Evolutionary conservation across 306 rosid species (phyloP).

Genomic region (Cucurbita maxima): DNA sequence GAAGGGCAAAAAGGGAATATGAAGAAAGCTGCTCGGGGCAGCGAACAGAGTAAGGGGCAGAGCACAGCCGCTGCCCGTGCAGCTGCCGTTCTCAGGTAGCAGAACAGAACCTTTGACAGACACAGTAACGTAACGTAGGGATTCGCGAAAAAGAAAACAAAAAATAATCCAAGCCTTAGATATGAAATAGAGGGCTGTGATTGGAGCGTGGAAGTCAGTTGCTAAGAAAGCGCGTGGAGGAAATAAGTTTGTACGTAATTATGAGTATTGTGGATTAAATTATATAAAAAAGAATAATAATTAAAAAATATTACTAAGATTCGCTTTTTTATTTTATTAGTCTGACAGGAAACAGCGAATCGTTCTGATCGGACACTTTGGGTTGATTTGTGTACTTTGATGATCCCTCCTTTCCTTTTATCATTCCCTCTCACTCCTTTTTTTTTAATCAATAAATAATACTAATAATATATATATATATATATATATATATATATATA

Average conservation of each 20-base stretch:
- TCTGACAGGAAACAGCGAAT: not conserved
- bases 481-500: too few relatives aligned
- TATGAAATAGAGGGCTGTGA: not conserved
- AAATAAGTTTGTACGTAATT: not conserved
- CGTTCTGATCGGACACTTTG: slow-evolving; percentile 6
- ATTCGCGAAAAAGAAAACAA: not conserved
- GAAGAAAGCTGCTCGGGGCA: not conserved
- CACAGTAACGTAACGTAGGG: not conserved
- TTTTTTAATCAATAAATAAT: too few relatives aligned
- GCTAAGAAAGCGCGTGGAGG: not conserved
- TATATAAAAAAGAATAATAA: not conserved
- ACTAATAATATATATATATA: too few relatives aligned
- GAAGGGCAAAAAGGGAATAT: slow-evolving; percentile 2
- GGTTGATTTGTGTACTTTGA: slow-evolving; percentile 1
- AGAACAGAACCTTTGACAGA: not conserved
- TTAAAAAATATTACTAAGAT: not conserved
- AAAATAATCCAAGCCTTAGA: not conserved
- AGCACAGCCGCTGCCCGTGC: not conserved
- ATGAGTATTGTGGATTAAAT: not conserved
- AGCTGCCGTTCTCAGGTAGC: not conserved
- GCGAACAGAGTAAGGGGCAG: not conserved
- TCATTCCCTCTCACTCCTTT: not conserved
- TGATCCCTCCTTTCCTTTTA: not conserved
- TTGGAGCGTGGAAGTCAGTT: not conserved
- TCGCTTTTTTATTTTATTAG: not conserved